Evolutionary conservation across 306 rosid genomes (phyloP).

Genomic region (Begonia peltatifolia): DNA sequence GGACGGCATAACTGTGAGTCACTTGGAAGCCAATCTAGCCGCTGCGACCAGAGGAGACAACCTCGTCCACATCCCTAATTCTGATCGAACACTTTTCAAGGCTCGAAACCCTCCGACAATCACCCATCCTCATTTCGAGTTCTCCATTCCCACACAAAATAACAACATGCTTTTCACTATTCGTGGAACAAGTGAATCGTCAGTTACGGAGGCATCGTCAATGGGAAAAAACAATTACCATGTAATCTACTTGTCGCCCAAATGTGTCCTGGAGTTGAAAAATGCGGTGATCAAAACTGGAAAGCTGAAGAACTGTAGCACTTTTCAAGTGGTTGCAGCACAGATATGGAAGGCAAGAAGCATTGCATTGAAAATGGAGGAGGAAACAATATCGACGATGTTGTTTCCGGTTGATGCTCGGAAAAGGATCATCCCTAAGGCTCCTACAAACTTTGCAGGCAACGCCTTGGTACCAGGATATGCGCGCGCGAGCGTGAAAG

Average conservation of each 20-base stretch:
- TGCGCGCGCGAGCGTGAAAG: conserved; percentile 31
- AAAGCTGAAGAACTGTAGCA: conserved; percentile 14
- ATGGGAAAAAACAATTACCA: conserved; percentile 6
- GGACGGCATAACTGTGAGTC: conserved; percentile 30
- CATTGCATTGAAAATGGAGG: conserved; percentile 14
- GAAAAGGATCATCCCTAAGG: conserved; percentile 26
- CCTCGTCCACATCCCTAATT: conserved; percentile 14
- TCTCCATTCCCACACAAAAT: conserved; percentile 16
- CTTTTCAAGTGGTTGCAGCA: conserved; percentile 35
- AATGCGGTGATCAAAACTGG: conserved; percentile 11
- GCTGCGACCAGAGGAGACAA: conserved; percentile 27
- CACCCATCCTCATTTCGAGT: conserved; percentile 35
- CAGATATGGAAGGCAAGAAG: conserved; percentile 44
- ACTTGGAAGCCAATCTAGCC: conserved; percentile 30
- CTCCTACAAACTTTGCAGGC: conserved; percentile 27
- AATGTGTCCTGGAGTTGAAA: conserved; percentile 17
- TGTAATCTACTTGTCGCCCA: conserved; percentile 18
- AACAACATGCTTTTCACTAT: conserved; percentile 16
- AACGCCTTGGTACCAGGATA: conserved; percentile 48
- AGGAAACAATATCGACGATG: conserved; percentile 22
- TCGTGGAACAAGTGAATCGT: conserved; percentile 10
- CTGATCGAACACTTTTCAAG: conserved; percentile 27
- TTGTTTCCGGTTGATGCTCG: conserved; percentile 33
- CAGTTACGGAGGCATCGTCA: neutral
- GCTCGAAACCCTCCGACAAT: conserved; percentile 37